Evolutionary conservation across 2,329 filamentous ascomycete species (phyloP).

Genomic region (Sporothrix luriei): DNA sequence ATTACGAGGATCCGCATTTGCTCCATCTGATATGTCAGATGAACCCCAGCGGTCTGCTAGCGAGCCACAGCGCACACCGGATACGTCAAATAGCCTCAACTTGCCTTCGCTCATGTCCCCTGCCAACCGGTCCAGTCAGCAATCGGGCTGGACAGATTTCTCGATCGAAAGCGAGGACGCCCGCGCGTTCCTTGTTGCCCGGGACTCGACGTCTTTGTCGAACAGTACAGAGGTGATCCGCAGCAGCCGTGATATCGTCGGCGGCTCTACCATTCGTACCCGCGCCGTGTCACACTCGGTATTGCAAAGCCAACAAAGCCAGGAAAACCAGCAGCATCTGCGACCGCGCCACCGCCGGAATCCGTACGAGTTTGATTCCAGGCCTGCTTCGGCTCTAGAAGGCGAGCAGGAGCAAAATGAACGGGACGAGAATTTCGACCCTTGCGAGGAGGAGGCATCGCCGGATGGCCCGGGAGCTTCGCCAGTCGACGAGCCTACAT

Average conservation of each 20-base stretch:
- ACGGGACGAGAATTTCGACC: constrained; percentile 9
- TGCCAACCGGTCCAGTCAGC: constrained; percentile 55
- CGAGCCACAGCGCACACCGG: constrained; percentile 42
- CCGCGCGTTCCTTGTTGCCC: constrained; percentile 38
- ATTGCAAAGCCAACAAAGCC: background rate
- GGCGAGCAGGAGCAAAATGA: constrained; percentile 26
- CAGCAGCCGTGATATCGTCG: constrained; percentile 11
- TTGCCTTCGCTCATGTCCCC: constrained; percentile 51
- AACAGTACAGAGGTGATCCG: background rate
- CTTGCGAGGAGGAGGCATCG: background rate
- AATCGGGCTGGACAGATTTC: constrained; percentile 64
- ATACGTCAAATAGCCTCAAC: constrained; percentile 51
- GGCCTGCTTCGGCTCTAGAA: constrained; percentile 40
- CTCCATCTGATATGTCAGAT: constrained; percentile 42
- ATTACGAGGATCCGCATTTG: constrained; percentile 43
- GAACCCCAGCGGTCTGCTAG: constrained; percentile 38
- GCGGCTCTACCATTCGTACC: constrained; percentile 24
- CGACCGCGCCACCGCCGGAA: constrained; percentile 6
- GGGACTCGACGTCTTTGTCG: constrained; percentile 19
- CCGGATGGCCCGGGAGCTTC: constrained; percentile 43
- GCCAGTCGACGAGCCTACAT: constrained; percentile 34
- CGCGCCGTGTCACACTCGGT: constrained; percentile 20
- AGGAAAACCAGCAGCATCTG: background rate
- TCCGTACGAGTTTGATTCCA: constrained; percentile 37
- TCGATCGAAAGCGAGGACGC: constrained; percentile 58